Evolutionary conservation across 495 filamentous ascomycete genomes (phyloP).

Genomic region (Penicillium paxilli): DNA sequence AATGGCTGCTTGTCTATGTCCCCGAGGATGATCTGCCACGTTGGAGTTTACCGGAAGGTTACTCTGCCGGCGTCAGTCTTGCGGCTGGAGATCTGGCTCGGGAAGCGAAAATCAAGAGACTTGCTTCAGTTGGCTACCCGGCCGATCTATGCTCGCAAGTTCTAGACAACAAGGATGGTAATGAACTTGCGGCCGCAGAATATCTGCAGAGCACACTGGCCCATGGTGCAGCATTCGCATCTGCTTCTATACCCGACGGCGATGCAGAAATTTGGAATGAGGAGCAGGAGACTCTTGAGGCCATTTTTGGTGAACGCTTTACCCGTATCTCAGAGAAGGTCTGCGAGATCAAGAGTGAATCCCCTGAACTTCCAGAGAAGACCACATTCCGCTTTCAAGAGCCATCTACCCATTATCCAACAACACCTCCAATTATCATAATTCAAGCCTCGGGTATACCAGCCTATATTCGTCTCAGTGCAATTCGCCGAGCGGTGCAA

Average conservation of each 20-base stretch:
- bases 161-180: conserved; percentile 62
- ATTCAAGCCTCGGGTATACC: conserved; percentile 68
- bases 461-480: conserved; percentile 87
- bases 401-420: conserved; percentile 65
- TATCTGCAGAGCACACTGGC: conserved; percentile 70
- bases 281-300: conserved; percentile 75
- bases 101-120: conserved; percentile 78
- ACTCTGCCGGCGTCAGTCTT: conserved; percentile 83
- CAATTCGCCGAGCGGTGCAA: conserved; percentile 73
- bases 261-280: conserved; percentile 68
- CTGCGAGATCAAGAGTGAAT: conserved; percentile 62
- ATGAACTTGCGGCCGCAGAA: conserved; percentile 81
- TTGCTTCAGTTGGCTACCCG: conserved; percentile 81
- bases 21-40: conserved; percentile 91
- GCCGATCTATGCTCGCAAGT: conserved; percentile 75
- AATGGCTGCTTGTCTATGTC: conserved; percentile 93
- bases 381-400: conserved; percentile 52
- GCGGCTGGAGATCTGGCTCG: conserved; percentile 73
- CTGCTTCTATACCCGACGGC: conserved; percentile 18
- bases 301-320: conserved; percentile 75
- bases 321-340: conserved; percentile 53
- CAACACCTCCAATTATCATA: conserved; percentile 70
- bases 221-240: conserved; percentile 22
- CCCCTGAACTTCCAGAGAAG: conserved; percentile 30
- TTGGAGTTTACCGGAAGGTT: conserved; percentile 89